A percentile compares a stretch with the other conserved stretches of the same genome.
Evolutionary conservation across 345 rosid species (phyloP).

Genomic region (Bretschneidera sinensis): DNA sequence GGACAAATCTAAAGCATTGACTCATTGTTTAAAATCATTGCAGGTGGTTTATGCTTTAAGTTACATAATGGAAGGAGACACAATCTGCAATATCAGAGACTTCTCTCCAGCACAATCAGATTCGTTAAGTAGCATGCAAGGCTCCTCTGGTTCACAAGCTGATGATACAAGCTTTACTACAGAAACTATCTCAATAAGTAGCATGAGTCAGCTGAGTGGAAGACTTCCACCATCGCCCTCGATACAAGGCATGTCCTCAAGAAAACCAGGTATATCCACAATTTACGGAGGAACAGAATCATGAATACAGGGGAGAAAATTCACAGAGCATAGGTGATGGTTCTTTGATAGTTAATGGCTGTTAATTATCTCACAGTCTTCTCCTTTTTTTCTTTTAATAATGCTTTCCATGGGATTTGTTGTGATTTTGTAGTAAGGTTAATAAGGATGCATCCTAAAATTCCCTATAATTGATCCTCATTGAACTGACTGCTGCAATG

Average conservation of each 20-base stretch:
- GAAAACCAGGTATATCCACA: neutral
- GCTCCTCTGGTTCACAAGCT: slow-evolving; percentile 29
- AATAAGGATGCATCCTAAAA: no score
- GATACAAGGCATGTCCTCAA: neutral
- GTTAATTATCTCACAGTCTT: no score
- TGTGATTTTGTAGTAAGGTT: no score
- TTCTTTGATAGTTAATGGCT: no score
- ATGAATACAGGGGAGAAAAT: no score
- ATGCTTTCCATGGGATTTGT: no score
- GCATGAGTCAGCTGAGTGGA: slow-evolving; percentile 7
- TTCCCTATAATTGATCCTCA: no score
- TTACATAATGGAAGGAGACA: slow-evolving; percentile 29
- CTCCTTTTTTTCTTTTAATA: no score
- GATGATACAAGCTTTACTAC: slow-evolving; percentile 17
- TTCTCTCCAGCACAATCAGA: slow-evolving; percentile 39
- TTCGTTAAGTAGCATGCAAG: slow-evolving; percentile 16
- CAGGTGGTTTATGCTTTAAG: slow-evolving; percentile 47
- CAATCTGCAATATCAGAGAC: slow-evolving; percentile 20
- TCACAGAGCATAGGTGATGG: no score
- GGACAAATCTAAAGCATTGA: neutral
- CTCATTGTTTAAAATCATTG: neutral
- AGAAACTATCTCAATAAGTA: slow-evolving; percentile 10
- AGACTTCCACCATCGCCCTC: slow-evolving; percentile 24
- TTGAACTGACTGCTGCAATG: no score
- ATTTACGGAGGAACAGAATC: neutral